Percentiles rank a stretch among this genome's conserved stretches.
phyloP scores from a whole-genome alignment of 805 yeast genomes.

The Yamadazyma olivae region DNA sequence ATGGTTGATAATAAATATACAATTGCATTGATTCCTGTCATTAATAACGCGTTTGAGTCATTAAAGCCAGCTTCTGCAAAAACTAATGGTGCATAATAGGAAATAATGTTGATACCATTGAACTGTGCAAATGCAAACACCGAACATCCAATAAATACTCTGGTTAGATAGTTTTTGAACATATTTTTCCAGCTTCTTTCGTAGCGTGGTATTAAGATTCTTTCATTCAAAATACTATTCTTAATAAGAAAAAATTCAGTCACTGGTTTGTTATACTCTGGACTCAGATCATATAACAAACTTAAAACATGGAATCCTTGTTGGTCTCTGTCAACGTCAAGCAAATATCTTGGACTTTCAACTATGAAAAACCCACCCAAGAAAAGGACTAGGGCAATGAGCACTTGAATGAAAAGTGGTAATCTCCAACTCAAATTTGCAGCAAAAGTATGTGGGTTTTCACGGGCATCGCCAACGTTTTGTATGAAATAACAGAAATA shows the following conservation, averaged over 20 bases:
- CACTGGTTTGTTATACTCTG: conserved; percentile 29
- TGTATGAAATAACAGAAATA: conserved; percentile 67
- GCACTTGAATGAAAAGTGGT: conserved; percentile 73
- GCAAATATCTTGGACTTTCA: conserved; percentile 88
- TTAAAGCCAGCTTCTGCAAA: conserved; percentile 46
- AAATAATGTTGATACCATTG: conserved; percentile 56
- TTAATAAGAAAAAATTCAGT: conserved; percentile 48
- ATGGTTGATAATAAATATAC: conserved; percentile 39
- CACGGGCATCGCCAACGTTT: conserved; percentile 43
- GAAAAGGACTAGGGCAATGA: conserved; percentile 66
- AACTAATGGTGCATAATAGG: conserved; percentile 57
- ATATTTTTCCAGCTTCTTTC: conserved; percentile 42
- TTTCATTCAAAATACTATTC: conserved; percentile 38
- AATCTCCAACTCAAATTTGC: conserved; percentile 66
- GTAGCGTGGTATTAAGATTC: conserved; percentile 33
- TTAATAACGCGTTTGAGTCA: conserved; percentile 37
- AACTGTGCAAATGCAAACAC: conserved; percentile 45
- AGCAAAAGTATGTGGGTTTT: conserved; percentile 31
- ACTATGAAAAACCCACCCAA: conserved; percentile 76
- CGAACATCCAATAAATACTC: conserved; percentile 39
- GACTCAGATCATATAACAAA: conserved; percentile 25
- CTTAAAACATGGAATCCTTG: conserved; percentile 41
- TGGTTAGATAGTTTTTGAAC: conserved; percentile 33
- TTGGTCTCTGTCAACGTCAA: conserved; percentile 73
- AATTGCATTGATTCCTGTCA: conserved; percentile 43